Evolutionary conservation across 768 basidiomycete species (phyloP).

Genomic region (Lactarius deliciosus): DNA sequence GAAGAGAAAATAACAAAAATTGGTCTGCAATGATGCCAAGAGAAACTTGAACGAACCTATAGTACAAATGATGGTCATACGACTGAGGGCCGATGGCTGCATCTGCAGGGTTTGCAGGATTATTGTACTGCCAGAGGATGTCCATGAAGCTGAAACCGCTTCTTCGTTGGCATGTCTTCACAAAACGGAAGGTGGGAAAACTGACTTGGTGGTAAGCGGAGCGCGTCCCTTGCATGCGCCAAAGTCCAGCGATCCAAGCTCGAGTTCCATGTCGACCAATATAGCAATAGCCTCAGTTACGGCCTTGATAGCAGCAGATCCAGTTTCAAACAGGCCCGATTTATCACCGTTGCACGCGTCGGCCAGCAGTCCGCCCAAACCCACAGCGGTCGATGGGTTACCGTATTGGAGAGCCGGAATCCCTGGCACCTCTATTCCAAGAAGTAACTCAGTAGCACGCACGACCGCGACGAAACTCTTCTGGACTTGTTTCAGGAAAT

Average conservation of each 20-base stretch:
- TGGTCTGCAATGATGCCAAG: background rate
- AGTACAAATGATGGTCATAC: constrained; percentile 82
- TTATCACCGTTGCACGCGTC: background rate
- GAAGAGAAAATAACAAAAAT: background rate
- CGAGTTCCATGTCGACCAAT: background rate
- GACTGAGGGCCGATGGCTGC: constrained; percentile 66
- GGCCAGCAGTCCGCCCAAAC: constrained; percentile 2
- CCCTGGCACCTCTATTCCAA: constrained; percentile 16
- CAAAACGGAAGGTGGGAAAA: background rate
- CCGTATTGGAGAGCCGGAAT: background rate
- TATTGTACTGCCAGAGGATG: constrained; percentile 69
- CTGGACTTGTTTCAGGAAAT: constrained; percentile 7
- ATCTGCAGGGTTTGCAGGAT: constrained; percentile 68
- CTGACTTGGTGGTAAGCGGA: constrained; percentile 23
- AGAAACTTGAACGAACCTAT: constrained; percentile 47
- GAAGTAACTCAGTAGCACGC: constrained; percentile 23
- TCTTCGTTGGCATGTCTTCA: background rate
- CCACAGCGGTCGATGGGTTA: background rate
- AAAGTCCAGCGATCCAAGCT: constrained; percentile 13
- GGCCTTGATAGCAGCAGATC: constrained; percentile 10
- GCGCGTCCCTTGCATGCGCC: background rate
- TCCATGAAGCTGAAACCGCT: constrained; percentile 69
- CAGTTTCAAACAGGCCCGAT: constrained; percentile 14
- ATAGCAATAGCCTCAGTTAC: constrained; percentile 17
- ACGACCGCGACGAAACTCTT: constrained; percentile 7